Conservation (phyloP, 495 filamentous ascomycete genomes). For the Massariosphaeria phaeospora region DNA sequence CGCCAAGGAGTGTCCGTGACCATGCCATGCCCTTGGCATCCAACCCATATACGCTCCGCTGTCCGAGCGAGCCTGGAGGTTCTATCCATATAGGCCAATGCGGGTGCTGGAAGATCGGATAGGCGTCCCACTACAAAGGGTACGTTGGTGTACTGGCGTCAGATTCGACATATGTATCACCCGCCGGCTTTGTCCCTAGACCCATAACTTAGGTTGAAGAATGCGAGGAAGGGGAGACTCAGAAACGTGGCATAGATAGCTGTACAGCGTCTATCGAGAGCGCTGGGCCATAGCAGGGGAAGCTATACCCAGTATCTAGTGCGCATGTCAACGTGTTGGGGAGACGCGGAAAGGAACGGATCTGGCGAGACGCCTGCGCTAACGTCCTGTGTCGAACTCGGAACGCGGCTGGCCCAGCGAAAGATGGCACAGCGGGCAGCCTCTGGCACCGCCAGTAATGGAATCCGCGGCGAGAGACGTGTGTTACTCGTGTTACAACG, state of each 20-base stretch:
- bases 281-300: no score
- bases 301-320: no score
- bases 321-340: no score
- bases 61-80: no score
- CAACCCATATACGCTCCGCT: no score
- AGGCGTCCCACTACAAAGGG: background rate
- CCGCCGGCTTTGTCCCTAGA: constrained; percentile 7
- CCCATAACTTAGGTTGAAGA: background rate
- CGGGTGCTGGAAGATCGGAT: background rate
- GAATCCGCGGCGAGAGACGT: constrained; percentile 22
- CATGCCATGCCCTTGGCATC: no score
- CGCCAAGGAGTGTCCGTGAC: no score
- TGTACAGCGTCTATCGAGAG: no score
- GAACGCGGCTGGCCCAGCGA: constrained; percentile 3
- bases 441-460: constrained; percentile 3
- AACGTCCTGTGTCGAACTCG: background rate
- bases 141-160: background rate
- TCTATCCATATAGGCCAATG: no score
- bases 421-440: constrained; percentile 16
- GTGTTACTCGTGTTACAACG: constrained; percentile 21
- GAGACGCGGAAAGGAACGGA: no score
- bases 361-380: no score
- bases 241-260: no score
- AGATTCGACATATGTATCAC: constrained; percentile 8
- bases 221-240: background rate